These are phyloP conservation scores for Stygiomarasmius scandens DNA, from an alignment of 1,284 basidiomycete species.

Conservation along the genomic window DNA sequence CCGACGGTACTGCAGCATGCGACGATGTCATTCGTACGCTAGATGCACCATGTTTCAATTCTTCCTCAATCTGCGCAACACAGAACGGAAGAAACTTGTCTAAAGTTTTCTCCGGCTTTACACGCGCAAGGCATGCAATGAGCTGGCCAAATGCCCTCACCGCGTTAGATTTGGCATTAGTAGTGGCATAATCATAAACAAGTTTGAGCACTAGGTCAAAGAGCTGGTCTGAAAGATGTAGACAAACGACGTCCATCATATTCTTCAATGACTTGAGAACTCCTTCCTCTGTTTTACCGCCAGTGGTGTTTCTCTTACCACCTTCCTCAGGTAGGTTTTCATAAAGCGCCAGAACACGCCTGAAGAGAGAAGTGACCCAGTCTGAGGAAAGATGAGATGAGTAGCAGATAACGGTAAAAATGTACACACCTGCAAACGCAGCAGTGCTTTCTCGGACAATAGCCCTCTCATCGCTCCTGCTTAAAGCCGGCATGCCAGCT, in stretches of 20 bases:
- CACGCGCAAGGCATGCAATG: slow-evolving; percentile 83
- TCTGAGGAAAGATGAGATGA: slow-evolving; percentile 45
- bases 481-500: slow-evolving; percentile 51
- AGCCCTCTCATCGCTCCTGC: slow-evolving; percentile 72
- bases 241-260: slow-evolving; percentile 84
- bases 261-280: slow-evolving; percentile 84
- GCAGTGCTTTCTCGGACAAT: slow-evolving; percentile 80
- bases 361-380: slow-evolving; percentile 90
- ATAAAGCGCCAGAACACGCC: slow-evolving; percentile 84
- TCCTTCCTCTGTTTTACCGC: slow-evolving; percentile 85
- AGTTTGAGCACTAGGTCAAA: slow-evolving; percentile 88
- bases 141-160: slow-evolving; percentile 91
- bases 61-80: slow-evolving; percentile 79
- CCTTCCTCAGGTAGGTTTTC: slow-evolving; percentile 96
- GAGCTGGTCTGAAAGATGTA: slow-evolving; percentile 85
- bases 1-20: slow-evolving; percentile 80
- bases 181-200: slow-evolving; percentile 85
- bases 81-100: slow-evolving; percentile 84
- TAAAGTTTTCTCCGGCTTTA: slow-evolving; percentile 78
- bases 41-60: slow-evolving; percentile 92
- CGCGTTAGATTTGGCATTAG: slow-evolving; percentile 86
- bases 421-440: slow-evolving; percentile 66
- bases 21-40: slow-evolving; percentile 88
- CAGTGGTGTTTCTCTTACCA: slow-evolving; percentile 77
- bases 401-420: neutral